A percentile compares a stretch with the other conserved stretches of the same genome.
Conservation (phyloP, 1,284 basidiomycete species). For the Ganoderma lucidum region DNA sequence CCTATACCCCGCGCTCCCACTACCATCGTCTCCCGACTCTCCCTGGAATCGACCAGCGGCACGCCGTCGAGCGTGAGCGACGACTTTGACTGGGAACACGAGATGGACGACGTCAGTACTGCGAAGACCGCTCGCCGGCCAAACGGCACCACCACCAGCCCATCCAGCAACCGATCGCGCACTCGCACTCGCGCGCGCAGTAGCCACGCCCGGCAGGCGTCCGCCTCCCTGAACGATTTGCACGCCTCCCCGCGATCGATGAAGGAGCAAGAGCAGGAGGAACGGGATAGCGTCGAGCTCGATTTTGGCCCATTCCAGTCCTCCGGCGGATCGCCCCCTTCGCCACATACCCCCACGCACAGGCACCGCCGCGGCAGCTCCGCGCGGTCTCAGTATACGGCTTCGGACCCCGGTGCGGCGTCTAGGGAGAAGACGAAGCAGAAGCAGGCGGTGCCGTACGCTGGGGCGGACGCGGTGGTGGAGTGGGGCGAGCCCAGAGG, state of each 20-base stretch:
- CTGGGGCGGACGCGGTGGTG: background rate
- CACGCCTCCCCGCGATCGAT: slow-evolving; percentile 6
- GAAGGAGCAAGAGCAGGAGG: slow-evolving; percentile 8
- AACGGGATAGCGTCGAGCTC: slow-evolving; percentile 30
- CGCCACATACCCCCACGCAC: slow-evolving; percentile 9
- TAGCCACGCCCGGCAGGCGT: slow-evolving; percentile 10
- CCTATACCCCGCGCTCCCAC: slow-evolving; percentile 29
- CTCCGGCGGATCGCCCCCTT: background rate
- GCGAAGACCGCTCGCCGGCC: slow-evolving; percentile 6
- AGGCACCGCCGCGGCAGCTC: slow-evolving; percentile 22
- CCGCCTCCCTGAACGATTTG: slow-evolving; percentile 20
- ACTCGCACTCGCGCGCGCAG: background rate
- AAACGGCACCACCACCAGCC: background rate
- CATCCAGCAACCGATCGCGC: background rate
- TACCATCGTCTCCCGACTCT: slow-evolving; percentile 36
- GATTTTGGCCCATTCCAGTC: slow-evolving; percentile 21
- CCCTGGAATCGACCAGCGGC: slow-evolving; percentile 40
- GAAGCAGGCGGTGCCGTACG: slow-evolving; percentile 19
- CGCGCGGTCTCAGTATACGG: slow-evolving; percentile 13
- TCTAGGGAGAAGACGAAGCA: slow-evolving; percentile 9
- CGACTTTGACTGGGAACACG: slow-evolving; percentile 41
- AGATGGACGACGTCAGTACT: slow-evolving; percentile 39
- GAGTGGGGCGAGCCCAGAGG: slow-evolving; percentile 13
- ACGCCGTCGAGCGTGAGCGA: slow-evolving; percentile 41
- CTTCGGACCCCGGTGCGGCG: slow-evolving; percentile 5